Conservation (phyloP, 257 asterid species). For the Cruciata laevipes region DNA sequence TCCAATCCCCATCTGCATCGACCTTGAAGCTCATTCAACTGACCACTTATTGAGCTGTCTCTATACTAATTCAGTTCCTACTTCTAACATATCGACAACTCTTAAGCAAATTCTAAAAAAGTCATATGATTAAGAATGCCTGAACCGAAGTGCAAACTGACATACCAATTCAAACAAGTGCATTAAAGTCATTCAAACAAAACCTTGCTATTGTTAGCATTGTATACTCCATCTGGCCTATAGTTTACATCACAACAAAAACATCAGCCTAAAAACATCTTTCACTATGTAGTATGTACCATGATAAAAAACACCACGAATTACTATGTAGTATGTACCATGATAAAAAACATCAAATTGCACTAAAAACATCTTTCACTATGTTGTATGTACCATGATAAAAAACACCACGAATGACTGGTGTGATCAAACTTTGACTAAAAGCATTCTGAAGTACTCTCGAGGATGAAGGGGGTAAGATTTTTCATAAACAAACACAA, state of each 20-base stretch:
- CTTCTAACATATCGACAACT: neutral
- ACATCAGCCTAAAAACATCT: no score
- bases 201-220: neutral
- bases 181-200: slow-evolving; percentile 1
- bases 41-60: neutral
- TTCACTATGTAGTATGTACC: neutral
- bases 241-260: no score
- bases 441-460: neutral
- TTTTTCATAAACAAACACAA: neutral
- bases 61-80: neutral
- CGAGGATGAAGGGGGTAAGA: neutral
- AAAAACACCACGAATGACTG: neutral
- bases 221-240: neutral
- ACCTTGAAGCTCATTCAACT: neutral
- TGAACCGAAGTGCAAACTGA: neutral
- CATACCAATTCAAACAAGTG: neutral
- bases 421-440: neutral
- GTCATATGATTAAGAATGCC: neutral
- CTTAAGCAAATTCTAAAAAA: neutral
- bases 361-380: neutral
- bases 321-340: neutral
- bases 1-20: neutral
- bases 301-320: neutral
- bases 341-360: no score
- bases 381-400: neutral